These are phyloP conservation scores for Leccinum sublutescens DNA, from an alignment of 768 basidiomycete genomes.

Conservation along the genomic window DNA sequence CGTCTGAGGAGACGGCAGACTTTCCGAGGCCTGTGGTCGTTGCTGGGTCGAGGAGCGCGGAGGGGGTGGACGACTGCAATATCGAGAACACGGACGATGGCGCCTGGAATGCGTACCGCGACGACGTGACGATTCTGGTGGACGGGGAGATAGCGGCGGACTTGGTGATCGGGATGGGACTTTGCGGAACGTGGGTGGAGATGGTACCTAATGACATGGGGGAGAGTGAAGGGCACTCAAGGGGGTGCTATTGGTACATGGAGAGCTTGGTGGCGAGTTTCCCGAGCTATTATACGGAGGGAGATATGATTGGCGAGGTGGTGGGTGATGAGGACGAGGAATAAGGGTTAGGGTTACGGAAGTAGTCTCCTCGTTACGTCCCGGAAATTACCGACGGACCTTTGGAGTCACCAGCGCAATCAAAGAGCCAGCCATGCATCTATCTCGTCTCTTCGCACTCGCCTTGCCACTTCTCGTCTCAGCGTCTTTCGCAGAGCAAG, in stretches of 20 bases:
- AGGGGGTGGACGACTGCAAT: conserved; percentile 15
- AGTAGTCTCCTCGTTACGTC: background rate
- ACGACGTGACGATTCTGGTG: conserved; percentile 32
- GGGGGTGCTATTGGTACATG: conserved; percentile 52
- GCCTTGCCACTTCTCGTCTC: conserved; percentile 30
- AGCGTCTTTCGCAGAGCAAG: conserved; percentile 31
- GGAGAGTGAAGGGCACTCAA: background rate
- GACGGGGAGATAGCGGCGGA: conserved; percentile 11
- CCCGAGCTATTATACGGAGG: conserved; percentile 47
- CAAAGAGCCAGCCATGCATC: conserved; percentile 15
- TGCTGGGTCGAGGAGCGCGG: conserved; percentile 27
- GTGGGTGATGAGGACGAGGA: conserved; percentile 1
- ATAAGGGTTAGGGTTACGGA: background rate
- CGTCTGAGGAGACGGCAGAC: conserved; percentile 35
- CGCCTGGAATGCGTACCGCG: conserved; percentile 36
- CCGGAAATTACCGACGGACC: conserved; percentile 5
- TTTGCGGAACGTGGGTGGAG: conserved; percentile 37
- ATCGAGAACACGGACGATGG: conserved; percentile 7
- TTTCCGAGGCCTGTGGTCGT: conserved; percentile 35
- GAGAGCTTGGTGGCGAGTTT: conserved; percentile 48
- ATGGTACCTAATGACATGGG: conserved; percentile 18
- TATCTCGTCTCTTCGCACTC: conserved; percentile 24
- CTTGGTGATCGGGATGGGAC: conserved; percentile 31
- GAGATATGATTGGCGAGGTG: background rate
- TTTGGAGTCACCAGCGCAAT: background rate